phyloP scores from a whole-genome alignment of 2,329 filamentous ascomycete genomes.

The Incumbomyces lentus region DNA sequence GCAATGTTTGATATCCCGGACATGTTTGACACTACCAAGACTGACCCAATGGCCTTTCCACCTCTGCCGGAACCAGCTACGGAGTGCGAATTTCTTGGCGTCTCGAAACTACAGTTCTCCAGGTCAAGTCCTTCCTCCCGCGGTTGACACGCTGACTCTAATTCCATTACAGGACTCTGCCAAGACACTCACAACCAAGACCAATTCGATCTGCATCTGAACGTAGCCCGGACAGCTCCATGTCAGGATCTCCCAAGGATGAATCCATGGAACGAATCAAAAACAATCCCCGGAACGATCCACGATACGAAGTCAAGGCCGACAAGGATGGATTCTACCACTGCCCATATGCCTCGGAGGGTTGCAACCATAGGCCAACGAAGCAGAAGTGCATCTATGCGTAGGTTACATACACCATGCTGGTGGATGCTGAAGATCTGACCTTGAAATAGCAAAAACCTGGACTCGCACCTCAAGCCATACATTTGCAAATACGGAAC shows the following conservation, averaged over 20 bases:
- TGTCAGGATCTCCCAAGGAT: constrained; percentile 11
- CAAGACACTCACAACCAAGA: constrained; percentile 11
- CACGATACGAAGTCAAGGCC: constrained; percentile 15
- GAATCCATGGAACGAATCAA: constrained; percentile 15
- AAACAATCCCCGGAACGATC: constrained; percentile 15
- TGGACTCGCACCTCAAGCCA: constrained; percentile 92
- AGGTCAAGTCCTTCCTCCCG: constrained; percentile 4
- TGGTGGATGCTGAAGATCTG: constrained; percentile 19
- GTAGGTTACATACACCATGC: constrained; percentile 46
- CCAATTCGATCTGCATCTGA: constrained; percentile 19
- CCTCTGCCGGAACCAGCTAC: constrained; percentile 2
- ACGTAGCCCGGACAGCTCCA: constrained; percentile 11
- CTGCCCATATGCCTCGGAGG: constrained; percentile 67
- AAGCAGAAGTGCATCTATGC: constrained; percentile 99
- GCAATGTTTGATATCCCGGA: constrained; percentile 5
- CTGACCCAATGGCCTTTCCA: background rate
- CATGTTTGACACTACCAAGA: background rate
- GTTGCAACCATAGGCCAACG: constrained; percentile 83
- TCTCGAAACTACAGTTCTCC: constrained; percentile 6
- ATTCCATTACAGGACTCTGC: background rate
- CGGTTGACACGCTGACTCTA: background rate
- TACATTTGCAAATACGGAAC: constrained; percentile 68
- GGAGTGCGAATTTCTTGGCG: constrained; percentile 6
- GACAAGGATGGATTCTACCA: constrained; percentile 70
- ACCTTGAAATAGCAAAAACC: constrained; percentile 63